Conservation (phyloP, 306 rosid species). For the Trichosanthes truncata region DNA sequence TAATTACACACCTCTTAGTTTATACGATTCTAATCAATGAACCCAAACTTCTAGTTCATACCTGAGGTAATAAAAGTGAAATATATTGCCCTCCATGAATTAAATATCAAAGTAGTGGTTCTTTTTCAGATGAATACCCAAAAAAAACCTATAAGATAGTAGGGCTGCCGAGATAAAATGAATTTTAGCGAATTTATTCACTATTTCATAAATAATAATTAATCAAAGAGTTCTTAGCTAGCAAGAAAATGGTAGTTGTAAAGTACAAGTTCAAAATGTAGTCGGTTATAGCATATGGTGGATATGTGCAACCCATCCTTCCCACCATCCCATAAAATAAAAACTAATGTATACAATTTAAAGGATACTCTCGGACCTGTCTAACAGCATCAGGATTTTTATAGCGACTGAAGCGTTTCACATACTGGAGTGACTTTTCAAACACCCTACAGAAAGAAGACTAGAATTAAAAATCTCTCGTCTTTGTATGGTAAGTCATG, state of each 20-base stretch:
- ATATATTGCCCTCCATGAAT: neutral
- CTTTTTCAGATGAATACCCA: neutral
- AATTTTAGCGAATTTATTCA: neutral
- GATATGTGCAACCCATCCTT: neutral
- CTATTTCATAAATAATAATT: neutral
- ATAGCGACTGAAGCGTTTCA: slow-evolving; percentile 94
- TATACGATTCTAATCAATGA: neutral
- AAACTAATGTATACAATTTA: neutral
- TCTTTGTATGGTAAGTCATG: neutral
- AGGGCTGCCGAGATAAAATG: neutral
- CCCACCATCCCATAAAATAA: neutral
- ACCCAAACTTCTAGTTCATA: neutral
- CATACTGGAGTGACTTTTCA: slow-evolving; percentile 93
- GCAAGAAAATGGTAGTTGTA: neutral
- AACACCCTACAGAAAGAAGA: slow-evolving; percentile 51
- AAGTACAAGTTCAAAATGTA: neutral
- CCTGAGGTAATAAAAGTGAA: neutral
- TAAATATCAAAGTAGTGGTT: neutral
- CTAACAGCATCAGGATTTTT: slow-evolving; percentile 96
- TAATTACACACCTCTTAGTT: neutral
- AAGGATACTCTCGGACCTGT: slow-evolving; percentile 99
- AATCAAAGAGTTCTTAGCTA: neutral
- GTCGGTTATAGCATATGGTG: neutral
- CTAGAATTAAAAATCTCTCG: neutral
- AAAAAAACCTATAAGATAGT: neutral